Evolutionary conservation across 371 early-diverging fungal species (phyloP), one percentile per base, ranked within the genome.

Genomic region (Coemansia sp.): DNA sequence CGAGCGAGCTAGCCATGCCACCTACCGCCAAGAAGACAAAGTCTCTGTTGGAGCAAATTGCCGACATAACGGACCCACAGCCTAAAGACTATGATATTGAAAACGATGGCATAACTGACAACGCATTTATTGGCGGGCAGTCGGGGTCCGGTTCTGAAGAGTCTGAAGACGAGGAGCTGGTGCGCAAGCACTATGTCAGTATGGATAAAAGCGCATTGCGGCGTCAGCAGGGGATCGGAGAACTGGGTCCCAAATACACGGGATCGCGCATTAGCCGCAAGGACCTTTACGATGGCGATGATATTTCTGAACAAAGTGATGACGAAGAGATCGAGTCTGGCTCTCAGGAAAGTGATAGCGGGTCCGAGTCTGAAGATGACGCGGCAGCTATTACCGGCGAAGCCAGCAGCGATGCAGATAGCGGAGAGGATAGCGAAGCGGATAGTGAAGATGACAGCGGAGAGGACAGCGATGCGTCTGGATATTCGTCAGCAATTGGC

Each of bases 211-310:
- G 90, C 77, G 72, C 83, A 24, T 67, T 92, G 65, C 85, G 91
- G 50, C 84, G 76, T 18, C 74, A 84, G 26, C 83, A 86, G 55
- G 83, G 84, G 4, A 83, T 89, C 29, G 72, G 84, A 10, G 79
- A 90, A 63, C 87, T 88, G 59, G 92, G 92, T 63, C 88, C 90
- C 14, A 90, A 91, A 57, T 93, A 93, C 77, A 75, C 80, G 40
- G 93, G 93, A 51, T 85, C 89, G 65, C 83, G 83, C 40, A 81
- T 82, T 31, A 88, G 84, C 55, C 85, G 89, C 63, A 87, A 86
- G 67, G 84, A 80, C 27, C 77, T 88, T 6, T 89, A 83, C 55
- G 82, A 81, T 24, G 68, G 81, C 13, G 78, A 81, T 10, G 81
- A 82, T 34, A 68, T 61, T 14, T 78, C 79, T 13, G 81, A 81